These are phyloP conservation scores for Solanum clarkiae DNA, from an alignment of 257 asterid species.

Conservation along the genomic window DNA sequence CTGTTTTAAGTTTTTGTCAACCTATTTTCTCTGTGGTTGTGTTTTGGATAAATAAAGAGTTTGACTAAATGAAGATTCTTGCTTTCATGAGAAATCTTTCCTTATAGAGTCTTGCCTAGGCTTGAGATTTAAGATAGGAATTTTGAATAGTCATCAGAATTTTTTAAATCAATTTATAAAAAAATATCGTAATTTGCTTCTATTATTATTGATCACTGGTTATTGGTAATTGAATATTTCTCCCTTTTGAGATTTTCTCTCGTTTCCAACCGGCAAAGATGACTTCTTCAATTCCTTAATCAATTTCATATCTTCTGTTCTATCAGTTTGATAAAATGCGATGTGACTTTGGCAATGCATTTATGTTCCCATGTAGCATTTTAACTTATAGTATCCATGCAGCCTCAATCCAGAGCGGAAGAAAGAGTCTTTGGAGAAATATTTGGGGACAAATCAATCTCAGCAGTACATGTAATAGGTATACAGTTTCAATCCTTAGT, in stretches of 20 bases:
- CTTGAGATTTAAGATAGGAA: neutral
- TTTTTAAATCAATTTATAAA: neutral
- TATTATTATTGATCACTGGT: neutral
- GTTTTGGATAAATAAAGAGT: neutral
- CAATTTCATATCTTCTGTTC: neutral
- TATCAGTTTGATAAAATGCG: neutral
- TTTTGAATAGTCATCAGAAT: neutral
- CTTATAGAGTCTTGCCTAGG: neutral
- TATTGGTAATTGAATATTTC: neutral
- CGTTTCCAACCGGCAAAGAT: neutral
- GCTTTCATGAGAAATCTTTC: neutral
- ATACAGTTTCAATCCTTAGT: neutral
- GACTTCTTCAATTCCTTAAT: neutral
- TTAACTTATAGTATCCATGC: slow-evolving; percentile 15
- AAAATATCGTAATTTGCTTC: neutral
- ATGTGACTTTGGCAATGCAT: neutral
- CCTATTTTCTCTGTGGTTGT: neutral
- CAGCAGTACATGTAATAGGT: slow-evolving; percentile 28
- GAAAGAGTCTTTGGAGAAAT: slow-evolving; percentile 85
- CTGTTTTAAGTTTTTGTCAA: neutral
- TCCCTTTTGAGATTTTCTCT: neutral
- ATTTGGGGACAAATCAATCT: slow-evolving; percentile 53
- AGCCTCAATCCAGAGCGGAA: slow-evolving; percentile 94
- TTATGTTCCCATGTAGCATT: neutral
- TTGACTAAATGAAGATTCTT: neutral